A percentile compares a stretch with the other conserved stretches of the same genome.
Evolutionary conservation across 441 rosid genomes (phyloP).

Genomic region (Omphalea diandra): DNA sequence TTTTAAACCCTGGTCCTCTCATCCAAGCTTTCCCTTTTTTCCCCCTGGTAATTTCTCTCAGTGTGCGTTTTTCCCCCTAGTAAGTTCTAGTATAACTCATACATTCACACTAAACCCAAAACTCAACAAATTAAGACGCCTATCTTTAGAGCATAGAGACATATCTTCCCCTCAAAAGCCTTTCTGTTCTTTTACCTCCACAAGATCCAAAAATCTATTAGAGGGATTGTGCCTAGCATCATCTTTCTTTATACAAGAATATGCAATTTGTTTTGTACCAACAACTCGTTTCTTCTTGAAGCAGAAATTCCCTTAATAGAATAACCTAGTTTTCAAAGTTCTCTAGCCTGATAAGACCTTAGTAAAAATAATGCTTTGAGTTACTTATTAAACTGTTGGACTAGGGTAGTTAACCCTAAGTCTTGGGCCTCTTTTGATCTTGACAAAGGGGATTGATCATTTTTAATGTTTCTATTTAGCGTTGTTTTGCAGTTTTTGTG

Average conservation of each 20-base stretch:
- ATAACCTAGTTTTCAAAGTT: background rate
- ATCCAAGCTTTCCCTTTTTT: too few species aligned
- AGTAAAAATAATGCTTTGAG: too few species aligned
- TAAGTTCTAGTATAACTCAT: background rate
- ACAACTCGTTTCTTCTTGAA: background rate
- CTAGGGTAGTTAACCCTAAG: too few species aligned
- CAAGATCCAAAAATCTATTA: background rate
- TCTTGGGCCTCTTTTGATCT: too few species aligned
- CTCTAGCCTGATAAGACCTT: background rate
- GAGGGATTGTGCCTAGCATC: background rate
- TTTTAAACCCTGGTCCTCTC: too few species aligned
- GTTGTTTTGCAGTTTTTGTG: too few species aligned
- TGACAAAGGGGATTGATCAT: too few species aligned
- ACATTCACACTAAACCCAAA: background rate
- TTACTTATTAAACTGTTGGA: too few species aligned
- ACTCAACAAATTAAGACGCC: background rate
- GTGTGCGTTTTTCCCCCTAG: too few species aligned
- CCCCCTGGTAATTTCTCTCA: too few species aligned
- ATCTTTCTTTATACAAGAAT: background rate
- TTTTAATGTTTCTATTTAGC: too few species aligned
- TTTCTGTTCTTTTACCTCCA: background rate
- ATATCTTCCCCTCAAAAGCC: background rate
- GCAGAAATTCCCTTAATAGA: background rate
- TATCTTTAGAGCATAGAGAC: background rate
- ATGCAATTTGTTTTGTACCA: background rate